These are phyloP conservation scores for Ogataea neopini DNA, from an alignment of 805 yeast genomes.

Conservation along the genomic window DNA sequence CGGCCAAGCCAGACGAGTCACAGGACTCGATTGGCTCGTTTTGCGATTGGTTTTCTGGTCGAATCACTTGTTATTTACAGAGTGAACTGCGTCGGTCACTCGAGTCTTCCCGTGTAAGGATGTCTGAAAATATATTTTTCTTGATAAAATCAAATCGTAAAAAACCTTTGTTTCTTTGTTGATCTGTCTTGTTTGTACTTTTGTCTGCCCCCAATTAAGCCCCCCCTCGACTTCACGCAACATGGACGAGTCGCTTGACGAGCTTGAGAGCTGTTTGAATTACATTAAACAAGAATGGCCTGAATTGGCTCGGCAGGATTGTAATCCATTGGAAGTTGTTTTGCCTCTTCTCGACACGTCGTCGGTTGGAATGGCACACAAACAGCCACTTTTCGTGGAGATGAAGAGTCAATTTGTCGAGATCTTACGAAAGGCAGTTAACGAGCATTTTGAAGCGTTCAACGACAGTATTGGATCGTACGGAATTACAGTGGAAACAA, in stretches of 20 bases:
- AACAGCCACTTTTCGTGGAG: conserved; percentile 62
- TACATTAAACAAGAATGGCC: conserved; percentile 32
- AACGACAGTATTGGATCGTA: conserved; percentile 85
- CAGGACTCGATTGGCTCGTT: too few species aligned
- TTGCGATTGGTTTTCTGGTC: too few species aligned
- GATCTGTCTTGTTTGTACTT: background rate
- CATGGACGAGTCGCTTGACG: conserved; percentile 23
- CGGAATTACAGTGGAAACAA: conserved; percentile 62
- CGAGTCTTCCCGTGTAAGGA: conserved; percentile 2
- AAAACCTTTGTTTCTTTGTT: background rate
- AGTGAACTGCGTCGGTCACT: background rate
- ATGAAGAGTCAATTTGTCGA: conserved; percentile 57
- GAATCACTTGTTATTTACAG: too few species aligned
- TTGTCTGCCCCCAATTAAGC: background rate
- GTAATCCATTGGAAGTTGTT: conserved; percentile 86
- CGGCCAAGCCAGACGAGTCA: too few species aligned
- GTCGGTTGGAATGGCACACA: conserved; percentile 86
- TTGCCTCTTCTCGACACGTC: conserved; percentile 80
- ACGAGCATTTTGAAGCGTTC: conserved; percentile 79
- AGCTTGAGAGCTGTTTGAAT: conserved; percentile 20
- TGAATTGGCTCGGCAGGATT: conserved; percentile 48
- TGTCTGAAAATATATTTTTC: too few species aligned
- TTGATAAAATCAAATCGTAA: background rate
- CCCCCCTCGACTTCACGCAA: background rate
- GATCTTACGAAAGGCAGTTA: conserved; percentile 69